Percentiles rank a stretch among this genome's conserved stretches.
Evolutionary conservation across 2,329 filamentous ascomycete genomes (phyloP).

Genomic region (Tolypocladium tundrense): DNA sequence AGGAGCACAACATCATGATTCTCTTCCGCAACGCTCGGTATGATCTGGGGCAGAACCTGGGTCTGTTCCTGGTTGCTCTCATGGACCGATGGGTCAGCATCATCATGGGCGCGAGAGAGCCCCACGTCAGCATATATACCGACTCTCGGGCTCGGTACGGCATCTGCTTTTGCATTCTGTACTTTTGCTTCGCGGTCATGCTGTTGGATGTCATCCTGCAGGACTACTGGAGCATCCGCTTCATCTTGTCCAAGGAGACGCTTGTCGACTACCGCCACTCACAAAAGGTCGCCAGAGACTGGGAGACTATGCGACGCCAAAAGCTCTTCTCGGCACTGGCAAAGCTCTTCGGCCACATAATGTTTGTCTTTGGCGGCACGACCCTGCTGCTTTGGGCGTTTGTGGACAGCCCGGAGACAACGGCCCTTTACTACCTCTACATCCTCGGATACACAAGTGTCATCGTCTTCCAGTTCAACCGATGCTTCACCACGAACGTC

Average conservation of each 20-base stretch:
- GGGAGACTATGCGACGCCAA: slow-evolving; percentile 7
- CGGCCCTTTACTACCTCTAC: slow-evolving; percentile 24
- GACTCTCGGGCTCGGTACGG: slow-evolving; percentile 20
- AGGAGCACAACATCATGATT: slow-evolving; percentile 27
- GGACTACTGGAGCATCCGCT: slow-evolving; percentile 23
- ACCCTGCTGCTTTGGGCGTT: slow-evolving; percentile 23
- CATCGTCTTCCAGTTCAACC: slow-evolving; percentile 28
- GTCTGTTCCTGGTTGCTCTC: slow-evolving; percentile 25
- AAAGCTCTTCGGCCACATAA: slow-evolving; percentile 17
- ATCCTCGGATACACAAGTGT: slow-evolving; percentile 23
- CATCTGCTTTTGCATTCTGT: slow-evolving; percentile 27
- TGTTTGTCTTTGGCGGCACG: slow-evolving; percentile 20
- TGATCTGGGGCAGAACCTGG: slow-evolving; percentile 25
- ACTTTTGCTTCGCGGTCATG: slow-evolving; percentile 28
- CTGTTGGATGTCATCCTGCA: slow-evolving; percentile 24
- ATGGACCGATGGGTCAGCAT: slow-evolving; percentile 28
- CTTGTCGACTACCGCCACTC: slow-evolving; percentile 17
- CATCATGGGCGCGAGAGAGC: slow-evolving; percentile 19
- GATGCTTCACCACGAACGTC: slow-evolving; percentile 26
- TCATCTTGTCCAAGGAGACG: slow-evolving; percentile 22
- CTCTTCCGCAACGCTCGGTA: slow-evolving; percentile 24
- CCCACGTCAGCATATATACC: slow-evolving; percentile 17
- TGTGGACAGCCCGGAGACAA: slow-evolving; percentile 18
- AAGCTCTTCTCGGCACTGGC: slow-evolving; percentile 12
- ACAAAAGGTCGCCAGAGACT: slow-evolving; percentile 8